A percentile compares a stretch with the other conserved stretches of the same genome.
phyloP scores from a whole-genome alignment of 805 yeast genomes.

The Monosporozyma servazzii region DNA sequence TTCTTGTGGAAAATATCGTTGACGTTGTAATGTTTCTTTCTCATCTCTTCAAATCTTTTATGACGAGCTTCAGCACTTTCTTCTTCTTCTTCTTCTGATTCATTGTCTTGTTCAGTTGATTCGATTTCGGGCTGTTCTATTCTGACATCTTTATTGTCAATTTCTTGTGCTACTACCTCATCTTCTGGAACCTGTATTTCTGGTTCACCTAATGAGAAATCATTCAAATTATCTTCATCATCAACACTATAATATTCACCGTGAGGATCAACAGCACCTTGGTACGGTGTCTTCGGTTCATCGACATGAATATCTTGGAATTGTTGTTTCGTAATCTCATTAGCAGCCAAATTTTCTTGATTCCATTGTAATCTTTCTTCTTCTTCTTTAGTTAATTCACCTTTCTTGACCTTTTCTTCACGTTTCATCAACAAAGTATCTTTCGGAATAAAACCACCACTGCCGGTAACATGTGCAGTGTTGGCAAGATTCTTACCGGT shows the following conservation, averaged over 20 bases:
- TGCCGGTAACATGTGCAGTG: neutral
- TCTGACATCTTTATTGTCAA: constrained; percentile 30
- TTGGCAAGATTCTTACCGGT: constrained; percentile 6
- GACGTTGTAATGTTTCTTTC: constrained; percentile 72
- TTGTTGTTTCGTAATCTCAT: constrained; percentile 61
- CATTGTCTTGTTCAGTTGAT: constrained; percentile 34
- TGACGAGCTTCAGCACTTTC: constrained; percentile 53
- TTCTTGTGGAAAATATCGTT: constrained; percentile 31
- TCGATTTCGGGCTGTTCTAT: constrained; percentile 16
- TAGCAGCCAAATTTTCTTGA: constrained; percentile 59
- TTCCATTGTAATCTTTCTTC: constrained; percentile 68
- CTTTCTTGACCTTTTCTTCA: constrained; percentile 8
- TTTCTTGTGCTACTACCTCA: constrained; percentile 18
- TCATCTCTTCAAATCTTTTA: constrained; percentile 60
- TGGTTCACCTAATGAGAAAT: constrained; percentile 50
- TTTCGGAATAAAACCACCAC: constrained; percentile 17
- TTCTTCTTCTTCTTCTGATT: constrained; percentile 30
- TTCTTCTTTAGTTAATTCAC: constrained; percentile 30
- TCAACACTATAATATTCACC: constrained; percentile 73
- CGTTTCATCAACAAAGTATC: constrained; percentile 26
- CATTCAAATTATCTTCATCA: constrained; percentile 49
- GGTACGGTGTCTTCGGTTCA: constrained; percentile 94
- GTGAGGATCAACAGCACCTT: constrained; percentile 75
- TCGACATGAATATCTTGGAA: constrained; percentile 48
- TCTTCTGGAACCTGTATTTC: constrained; percentile 35